Percentiles rank a stretch among this genome's conserved stretches.
Conservation (phyloP, 2,329 filamentous ascomycete species). For the Corniculantispora saksenae region DNA sequence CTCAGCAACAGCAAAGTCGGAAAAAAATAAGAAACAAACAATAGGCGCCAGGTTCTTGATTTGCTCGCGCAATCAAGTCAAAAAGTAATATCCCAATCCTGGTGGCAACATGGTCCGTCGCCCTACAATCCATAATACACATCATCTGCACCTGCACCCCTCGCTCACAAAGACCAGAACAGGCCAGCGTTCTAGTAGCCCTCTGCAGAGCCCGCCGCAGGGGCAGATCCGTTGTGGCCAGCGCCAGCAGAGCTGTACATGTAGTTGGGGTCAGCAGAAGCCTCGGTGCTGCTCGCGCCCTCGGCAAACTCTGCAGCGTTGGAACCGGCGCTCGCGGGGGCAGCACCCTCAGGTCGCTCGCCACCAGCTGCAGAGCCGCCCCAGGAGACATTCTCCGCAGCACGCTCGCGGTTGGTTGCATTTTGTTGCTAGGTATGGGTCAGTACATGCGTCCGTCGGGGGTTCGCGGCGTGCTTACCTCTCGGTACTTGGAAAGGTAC, state of each 20-base stretch:
- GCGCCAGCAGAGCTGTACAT: constrained; percentile 57
- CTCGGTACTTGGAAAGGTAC: constrained; percentile 94
- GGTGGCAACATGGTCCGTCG: constrained; percentile 5
- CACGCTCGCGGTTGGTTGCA: constrained; percentile 42
- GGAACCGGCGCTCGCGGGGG: constrained; percentile 27
- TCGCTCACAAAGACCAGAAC: background rate
- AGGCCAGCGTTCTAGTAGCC: constrained; percentile 45
- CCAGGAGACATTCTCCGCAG: constrained; percentile 38
- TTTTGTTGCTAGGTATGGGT: constrained; percentile 40
- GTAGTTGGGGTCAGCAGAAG: constrained; percentile 43
- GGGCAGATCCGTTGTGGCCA: constrained; percentile 54
- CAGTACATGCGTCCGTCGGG: background rate
- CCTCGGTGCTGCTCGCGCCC: constrained; percentile 28
- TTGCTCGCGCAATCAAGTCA: constrained; percentile 2
- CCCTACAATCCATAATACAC: constrained; percentile 11
- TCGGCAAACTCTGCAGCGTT: constrained; percentile 45
- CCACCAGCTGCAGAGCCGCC: constrained; percentile 33
- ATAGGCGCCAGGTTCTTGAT: constrained; percentile 10
- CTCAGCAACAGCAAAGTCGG: background rate
- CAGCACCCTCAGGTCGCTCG: constrained; percentile 33
- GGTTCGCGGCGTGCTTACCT: constrained; percentile 64
- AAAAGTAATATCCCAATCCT: constrained; percentile 12
- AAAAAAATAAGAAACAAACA: constrained; percentile 15
- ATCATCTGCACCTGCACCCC: background rate
- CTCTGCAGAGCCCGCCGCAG: constrained; percentile 46